phyloP scores from a whole-genome alignment of 768 basidiomycete species.

The Tulasnella sp. region DNA sequence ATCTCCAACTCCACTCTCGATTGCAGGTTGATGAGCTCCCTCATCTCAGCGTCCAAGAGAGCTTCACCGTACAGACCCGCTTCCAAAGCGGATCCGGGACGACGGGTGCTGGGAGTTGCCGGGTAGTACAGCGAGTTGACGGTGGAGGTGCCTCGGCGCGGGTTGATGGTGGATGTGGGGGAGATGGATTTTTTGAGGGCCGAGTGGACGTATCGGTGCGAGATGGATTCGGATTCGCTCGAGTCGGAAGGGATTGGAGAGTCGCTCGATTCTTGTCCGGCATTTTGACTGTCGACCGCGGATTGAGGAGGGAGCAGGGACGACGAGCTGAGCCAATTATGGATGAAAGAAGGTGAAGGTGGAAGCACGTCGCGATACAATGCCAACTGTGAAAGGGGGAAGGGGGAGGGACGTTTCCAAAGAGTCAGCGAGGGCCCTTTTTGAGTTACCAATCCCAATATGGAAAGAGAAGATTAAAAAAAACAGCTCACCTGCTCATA shows the following conservation, averaged over 20 bases:
- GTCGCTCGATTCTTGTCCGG: neutral
- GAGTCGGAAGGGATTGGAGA: conserved; percentile 5
- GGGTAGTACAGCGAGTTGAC: neutral
- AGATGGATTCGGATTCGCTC: conserved; percentile 23
- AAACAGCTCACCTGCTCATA: conserved; percentile 58
- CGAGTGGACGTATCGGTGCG: conserved; percentile 24
- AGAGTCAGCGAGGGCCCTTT: conserved; percentile 5
- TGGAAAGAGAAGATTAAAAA: neutral
- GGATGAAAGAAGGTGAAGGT: conserved; percentile 46
- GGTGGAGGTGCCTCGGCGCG: neutral
- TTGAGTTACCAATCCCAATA: neutral
- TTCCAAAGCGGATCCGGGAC: neutral
- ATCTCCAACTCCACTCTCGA: conserved; percentile 72
- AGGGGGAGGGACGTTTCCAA: neutral
- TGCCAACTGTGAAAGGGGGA: neutral
- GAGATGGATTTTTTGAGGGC: conserved; percentile 26
- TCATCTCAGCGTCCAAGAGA: conserved; percentile 48
- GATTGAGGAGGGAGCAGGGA: conserved; percentile 16
- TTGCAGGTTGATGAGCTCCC: conserved; percentile 59
- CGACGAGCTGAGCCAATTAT: conserved; percentile 13
- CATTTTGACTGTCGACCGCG: neutral
- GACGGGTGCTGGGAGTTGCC: neutral
- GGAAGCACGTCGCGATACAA: conserved; percentile 64
- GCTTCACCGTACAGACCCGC: neutral
- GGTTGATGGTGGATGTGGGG: neutral